A percentile compares a stretch with the other conserved stretches of the same genome.
Evolutionary conservation across 768 basidiomycete genomes (phyloP).

Genomic region (Tylopilus rubrobrunneus): DNA sequence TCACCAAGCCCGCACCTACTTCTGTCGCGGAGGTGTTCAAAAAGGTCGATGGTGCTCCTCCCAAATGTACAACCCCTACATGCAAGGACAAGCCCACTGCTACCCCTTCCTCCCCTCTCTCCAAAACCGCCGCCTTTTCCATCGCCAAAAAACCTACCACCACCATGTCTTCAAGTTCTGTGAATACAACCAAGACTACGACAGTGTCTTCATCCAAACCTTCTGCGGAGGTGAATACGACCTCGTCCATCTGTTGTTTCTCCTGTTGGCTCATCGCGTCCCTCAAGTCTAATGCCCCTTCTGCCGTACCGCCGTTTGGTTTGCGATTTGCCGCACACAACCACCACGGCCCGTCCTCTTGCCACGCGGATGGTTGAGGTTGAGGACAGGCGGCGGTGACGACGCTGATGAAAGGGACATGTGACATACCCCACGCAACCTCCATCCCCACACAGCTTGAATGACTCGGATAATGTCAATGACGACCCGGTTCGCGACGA

Average conservation of each 20-base stretch:
- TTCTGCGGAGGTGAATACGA: conserved; percentile 19
- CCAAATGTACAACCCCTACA: conserved; percentile 24
- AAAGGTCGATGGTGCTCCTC: conserved; percentile 20
- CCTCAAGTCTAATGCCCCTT: conserved; percentile 37
- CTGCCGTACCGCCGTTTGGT: conserved; percentile 51
- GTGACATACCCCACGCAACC: too few species aligned
- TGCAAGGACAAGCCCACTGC: conserved; percentile 32
- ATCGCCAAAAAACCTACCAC: conserved; percentile 27
- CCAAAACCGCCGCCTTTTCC: conserved; percentile 29
- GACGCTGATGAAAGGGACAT: too few species aligned
- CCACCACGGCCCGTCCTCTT: too few species aligned
- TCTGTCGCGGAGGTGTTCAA: conserved; percentile 20
- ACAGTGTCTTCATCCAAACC: conserved; percentile 29
- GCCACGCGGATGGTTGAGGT: too few species aligned
- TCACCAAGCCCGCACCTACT: conserved; percentile 14
- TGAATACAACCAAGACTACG: conserved; percentile 31
- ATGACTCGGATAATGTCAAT: too few species aligned
- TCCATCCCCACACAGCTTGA: too few species aligned
- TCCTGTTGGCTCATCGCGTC: conserved; percentile 50
- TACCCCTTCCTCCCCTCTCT: conserved; percentile 29
- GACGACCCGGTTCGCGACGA: too few species aligned
- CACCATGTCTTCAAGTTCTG: conserved; percentile 16
- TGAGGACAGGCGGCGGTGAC: too few species aligned
- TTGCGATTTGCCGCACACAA: too few species aligned
- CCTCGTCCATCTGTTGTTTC: conserved; percentile 51